phyloP scores from a whole-genome alignment of 2,329 filamentous ascomycete genomes.

The Teratosphaeriaceae sp. region DNA sequence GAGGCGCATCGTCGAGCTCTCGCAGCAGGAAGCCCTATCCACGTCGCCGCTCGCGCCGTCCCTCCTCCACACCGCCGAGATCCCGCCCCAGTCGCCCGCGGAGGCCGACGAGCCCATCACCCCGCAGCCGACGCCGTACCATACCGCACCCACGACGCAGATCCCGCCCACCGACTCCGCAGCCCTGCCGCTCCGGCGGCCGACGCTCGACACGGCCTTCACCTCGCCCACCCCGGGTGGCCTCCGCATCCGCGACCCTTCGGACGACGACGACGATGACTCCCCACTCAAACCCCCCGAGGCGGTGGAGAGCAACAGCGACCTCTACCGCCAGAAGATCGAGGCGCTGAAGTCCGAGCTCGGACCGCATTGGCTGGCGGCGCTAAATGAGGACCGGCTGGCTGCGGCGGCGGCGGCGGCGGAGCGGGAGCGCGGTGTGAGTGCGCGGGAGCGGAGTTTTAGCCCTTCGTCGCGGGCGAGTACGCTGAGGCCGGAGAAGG shows the following conservation, averaged over 20 bases:
- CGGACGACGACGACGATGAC: conserved; percentile 27
- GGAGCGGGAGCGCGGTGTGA: too few relatives aligned
- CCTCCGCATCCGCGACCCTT: conserved; percentile 22
- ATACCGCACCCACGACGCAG: conserved; percentile 16
- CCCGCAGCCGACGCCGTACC: conserved; percentile 20
- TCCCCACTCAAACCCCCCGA: conserved; percentile 21
- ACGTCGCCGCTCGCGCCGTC: conserved; percentile 21
- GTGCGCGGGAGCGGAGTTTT: conserved; percentile 17
- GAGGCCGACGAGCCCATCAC: conserved; percentile 17
- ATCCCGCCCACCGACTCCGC: not conserved
- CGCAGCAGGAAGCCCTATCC: conserved; percentile 35
- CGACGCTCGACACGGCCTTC: conserved; percentile 24
- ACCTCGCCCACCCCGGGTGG: conserved; percentile 20
- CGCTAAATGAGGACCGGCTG: conserved; percentile 74
- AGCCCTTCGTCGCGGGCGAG: conserved; percentile 22
- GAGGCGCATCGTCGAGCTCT: conserved; percentile 52
- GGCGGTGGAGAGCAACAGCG: conserved; percentile 21
- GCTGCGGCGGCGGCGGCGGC: too few relatives aligned
- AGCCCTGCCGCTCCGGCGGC: conserved; percentile 12
- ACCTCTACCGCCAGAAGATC: conserved; percentile 72
- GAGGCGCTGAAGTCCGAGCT: conserved; percentile 79
- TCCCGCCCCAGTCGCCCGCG: conserved; percentile 11
- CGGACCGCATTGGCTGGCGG: conserved; percentile 80
- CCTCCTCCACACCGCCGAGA: conserved; percentile 21
- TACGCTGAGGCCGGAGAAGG: conserved; percentile 18